Percentiles rank a stretch among this genome's conserved stretches.
phyloP scores from a whole-genome alignment of 2,329 filamentous ascomycete genomes.

The Pseudopithomyces maydicus region DNA sequence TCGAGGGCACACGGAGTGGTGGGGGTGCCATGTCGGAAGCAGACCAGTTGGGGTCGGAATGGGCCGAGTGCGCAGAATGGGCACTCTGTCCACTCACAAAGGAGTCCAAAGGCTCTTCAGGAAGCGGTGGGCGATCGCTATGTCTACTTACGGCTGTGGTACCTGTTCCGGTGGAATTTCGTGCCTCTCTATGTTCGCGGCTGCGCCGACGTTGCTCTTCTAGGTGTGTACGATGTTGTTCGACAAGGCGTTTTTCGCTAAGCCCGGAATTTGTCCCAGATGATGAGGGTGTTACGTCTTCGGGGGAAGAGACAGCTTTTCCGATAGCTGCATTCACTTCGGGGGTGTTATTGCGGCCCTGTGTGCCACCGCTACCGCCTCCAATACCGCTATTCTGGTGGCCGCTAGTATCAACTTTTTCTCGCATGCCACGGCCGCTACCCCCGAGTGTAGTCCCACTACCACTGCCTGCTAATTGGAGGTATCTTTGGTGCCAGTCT shows the following conservation, averaged over 20 bases:
- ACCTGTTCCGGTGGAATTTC: not conserved
- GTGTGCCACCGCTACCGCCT: conserved; percentile 16
- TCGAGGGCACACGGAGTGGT: conserved; percentile 1
- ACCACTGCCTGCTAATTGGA: conserved; percentile 4
- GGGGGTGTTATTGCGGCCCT: conserved; percentile 13
- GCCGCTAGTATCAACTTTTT: not conserved
- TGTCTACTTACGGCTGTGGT: not conserved
- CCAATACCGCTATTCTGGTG: conserved; percentile 6
- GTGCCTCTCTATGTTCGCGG: not conserved
- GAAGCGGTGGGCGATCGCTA: not conserved
- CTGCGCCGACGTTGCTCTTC: not conserved
- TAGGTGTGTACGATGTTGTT: not conserved
- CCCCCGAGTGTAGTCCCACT: conserved; percentile 5
- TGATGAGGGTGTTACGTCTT: not conserved
- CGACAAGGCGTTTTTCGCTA: not conserved
- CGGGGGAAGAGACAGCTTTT: not conserved
- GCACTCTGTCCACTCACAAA: not conserved
- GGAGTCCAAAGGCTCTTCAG: not conserved
- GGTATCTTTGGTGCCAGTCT: conserved; percentile 29
- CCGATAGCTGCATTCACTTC: not conserved
- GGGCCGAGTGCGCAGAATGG: conserved; percentile 1
- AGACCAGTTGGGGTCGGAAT: conserved; percentile 8
- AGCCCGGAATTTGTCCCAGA: not conserved
- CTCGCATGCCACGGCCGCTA: not conserved
- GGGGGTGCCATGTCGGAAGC: conserved; percentile 6